These are phyloP conservation scores for Tetrapisispora phaffii DNA, from an alignment of 805 yeast species.

Conservation along the genomic window DNA sequence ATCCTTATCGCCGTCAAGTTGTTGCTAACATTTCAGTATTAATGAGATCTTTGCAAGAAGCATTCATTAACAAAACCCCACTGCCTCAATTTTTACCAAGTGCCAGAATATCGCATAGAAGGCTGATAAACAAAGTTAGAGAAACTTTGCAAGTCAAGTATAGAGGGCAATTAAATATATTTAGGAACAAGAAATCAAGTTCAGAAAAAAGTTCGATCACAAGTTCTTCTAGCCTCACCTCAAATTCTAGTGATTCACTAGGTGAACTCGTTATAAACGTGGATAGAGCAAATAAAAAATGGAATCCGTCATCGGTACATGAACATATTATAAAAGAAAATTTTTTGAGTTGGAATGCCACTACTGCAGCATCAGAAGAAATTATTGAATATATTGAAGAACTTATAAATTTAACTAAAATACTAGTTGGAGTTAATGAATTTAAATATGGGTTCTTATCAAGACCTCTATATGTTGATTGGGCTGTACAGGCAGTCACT, in stretches of 20 bases:
- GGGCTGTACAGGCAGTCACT: constrained; percentile 35
- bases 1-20: constrained; percentile 37
- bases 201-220: background rate
- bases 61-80: constrained; percentile 37
- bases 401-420: constrained; percentile 32
- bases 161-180: background rate
- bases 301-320: constrained; percentile 13
- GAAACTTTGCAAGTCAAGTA: constrained; percentile 29
- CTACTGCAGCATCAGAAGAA: constrained; percentile 40
- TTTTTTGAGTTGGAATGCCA: constrained; percentile 43
- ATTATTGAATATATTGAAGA: constrained; percentile 42
- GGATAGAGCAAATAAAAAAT: background rate
- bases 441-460: constrained; percentile 44
- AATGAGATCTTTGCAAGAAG: constrained; percentile 36
- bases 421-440: constrained; percentile 39
- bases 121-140: constrained; percentile 36
- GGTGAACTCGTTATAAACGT: constrained; percentile 5
- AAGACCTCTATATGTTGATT: constrained; percentile 36
- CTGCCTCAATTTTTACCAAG: constrained; percentile 44
- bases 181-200: constrained; percentile 1
- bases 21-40: constrained; percentile 33
- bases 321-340: constrained; percentile 30
- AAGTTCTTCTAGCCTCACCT: background rate
- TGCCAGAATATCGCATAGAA: constrained; percentile 38
- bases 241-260: constrained; percentile 16